Base-by-base conservation (phyloP, 441 rosid genomes). In the Melastoma candidum region DNA sequence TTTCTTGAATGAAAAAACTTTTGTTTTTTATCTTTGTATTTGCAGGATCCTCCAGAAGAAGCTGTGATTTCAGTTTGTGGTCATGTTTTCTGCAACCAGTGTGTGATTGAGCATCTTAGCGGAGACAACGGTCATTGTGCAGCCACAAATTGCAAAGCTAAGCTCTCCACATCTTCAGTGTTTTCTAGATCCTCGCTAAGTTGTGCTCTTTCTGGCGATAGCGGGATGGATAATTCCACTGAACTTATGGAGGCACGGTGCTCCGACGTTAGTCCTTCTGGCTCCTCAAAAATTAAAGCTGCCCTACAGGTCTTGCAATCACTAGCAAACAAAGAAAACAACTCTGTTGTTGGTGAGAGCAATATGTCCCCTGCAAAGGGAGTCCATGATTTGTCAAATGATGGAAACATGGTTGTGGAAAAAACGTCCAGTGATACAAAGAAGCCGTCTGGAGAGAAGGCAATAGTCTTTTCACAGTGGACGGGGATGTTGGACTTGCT, bases 381-480 rank as follows among this genome's bases (percentile, higher is more conserved):
- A 10, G 17, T 24, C 43, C 22, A 52, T 3, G 52, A 49, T 53
- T 10, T 26, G 46, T 45, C 56, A 24, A 70, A 64, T 44, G 51
- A 63, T 52, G 59, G 49, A 46, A 59, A 53, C 53, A 4, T 47
- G 46, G 52, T 22, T 13, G 22, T 7, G 50, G 68, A 61, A 11
- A 69, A 66, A 46, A 52, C 58, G 57, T 56, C 57, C 50, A 61
- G 67, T 51, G 66, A 61, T 62, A 50, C 73, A 54, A 27, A 39
- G 14, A 81, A 71, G 64, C 68, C 50, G 17, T 65, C 26, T 58
- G 80, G 82, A 25, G 92, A 86, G 74, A 90, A 90, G 63, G 97
- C 92, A 50, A 81, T 90, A 57, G 87, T 84, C 14, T 90, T 90
- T 56, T 90, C 97, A 29, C 97, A 90, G 64, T 90, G 97, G 95